Base-by-base conservation (phyloP, 2,329 filamentous ascomycete genomes). In the Dryadomyces quercus-mongolicae region DNA sequence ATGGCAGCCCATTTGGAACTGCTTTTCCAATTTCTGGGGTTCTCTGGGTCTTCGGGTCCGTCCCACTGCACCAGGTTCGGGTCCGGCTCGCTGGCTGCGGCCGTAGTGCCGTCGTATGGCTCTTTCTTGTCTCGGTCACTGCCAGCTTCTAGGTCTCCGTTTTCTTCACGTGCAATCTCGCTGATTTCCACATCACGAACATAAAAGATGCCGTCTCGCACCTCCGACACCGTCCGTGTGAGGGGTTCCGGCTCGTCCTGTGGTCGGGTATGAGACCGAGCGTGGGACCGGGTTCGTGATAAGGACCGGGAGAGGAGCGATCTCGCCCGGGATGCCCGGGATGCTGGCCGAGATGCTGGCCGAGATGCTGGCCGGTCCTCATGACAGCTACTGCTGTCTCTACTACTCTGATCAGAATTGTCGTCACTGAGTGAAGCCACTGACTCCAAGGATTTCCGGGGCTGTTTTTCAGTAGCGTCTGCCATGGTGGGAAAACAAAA, bases 1-100 rank as follows among this genome's bases (percentile, higher is more conserved):
- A 77, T 74, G 20, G 74, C 74, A 1, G 67, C 66, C 81, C 80
- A 84, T 64, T 82, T 84, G 62, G 72, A 75, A 36, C 64, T 67
- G 34, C 66, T 67, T 0, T 70, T 56, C 80, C 81, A 85, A 64
- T 82, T 81, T 63, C 72, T 72, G 9, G 75, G 75, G 59, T 77
- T 76, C 42, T 68, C 64, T 1, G 68, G 68, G 60, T 77, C 75
- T 52, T 81, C 70, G 4, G 77, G 74, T 0, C 76, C 77, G 40
- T 74, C 68, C 79, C 80, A 76, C 3, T 63, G 62, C 20, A 76
- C 71, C 13, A 74, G 62, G 50, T 74, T 68, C 4, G 70, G 69
- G 51, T 74, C 68, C 3, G 31, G 20, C 12, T 40, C 15, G 16
- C 6, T 20, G 3, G n/a, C 34, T 18, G 43, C 13, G n/a, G 51